phyloP scores from a whole-genome alignment of 495 filamentous ascomycete species.

The Tuber umbilicatum region DNA sequence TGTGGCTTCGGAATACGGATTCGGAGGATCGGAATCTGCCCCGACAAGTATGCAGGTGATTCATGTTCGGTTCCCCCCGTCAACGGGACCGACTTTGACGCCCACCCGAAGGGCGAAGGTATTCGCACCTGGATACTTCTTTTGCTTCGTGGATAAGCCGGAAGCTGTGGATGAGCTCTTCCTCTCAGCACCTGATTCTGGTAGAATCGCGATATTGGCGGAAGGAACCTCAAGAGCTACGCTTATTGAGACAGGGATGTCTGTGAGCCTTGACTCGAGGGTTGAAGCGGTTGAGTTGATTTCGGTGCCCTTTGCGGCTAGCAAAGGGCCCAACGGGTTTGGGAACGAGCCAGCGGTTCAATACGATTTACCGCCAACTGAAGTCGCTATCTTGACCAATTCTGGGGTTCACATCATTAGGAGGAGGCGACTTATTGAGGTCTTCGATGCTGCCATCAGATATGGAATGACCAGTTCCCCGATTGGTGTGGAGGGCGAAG shows the following conservation, averaged over 20 bases:
- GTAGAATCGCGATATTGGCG: conserved; percentile 60
- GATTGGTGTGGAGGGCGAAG: conserved; percentile 67
- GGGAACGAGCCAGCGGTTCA: conserved; percentile 94
- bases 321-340: conserved; percentile 67
- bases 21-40: conserved; percentile 57
- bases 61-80: conserved; percentile 85
- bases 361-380: conserved; percentile 70
- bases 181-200: conserved; percentile 78
- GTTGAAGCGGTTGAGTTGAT: conserved; percentile 71
- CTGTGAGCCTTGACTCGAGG: conserved; percentile 61
- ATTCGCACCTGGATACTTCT: conserved; percentile 75
- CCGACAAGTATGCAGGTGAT: conserved; percentile 96
- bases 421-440: conserved; percentile 78
- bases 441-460: conserved; percentile 75
- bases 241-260: conserved; percentile 63
- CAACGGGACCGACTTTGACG: conserved; percentile 28
- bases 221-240: conserved; percentile 48
- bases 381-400: conserved; percentile 86
- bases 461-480: conserved; percentile 47
- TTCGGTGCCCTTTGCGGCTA: conserved; percentile 61
- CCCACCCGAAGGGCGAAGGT: conserved; percentile 41
- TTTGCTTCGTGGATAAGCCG: conserved; percentile 50
- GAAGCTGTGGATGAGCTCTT: conserved; percentile 62
- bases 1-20: conserved; percentile 63
- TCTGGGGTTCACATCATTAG: conserved; percentile 78